These are phyloP conservation scores for Magnaporthales sp. DNA, from an alignment of 2,329 filamentous ascomycete genomes.

Conservation along the genomic window DNA sequence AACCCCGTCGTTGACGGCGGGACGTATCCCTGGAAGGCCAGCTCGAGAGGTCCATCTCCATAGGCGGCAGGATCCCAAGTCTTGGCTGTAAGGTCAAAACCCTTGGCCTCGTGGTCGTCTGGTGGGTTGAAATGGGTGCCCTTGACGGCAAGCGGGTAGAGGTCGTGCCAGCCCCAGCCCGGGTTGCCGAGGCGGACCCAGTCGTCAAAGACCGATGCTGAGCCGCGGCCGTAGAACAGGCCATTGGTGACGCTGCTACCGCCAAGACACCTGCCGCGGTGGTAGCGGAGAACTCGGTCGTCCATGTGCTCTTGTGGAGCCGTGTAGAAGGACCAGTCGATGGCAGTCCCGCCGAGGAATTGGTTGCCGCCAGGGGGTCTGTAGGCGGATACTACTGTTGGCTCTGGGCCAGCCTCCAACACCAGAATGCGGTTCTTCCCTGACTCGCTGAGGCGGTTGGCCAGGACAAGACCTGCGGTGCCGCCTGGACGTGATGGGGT, in stretches of 20 bases:
- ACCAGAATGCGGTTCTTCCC: conserved; percentile 16
- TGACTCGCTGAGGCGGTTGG: conserved; percentile 16
- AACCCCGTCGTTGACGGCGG: conserved; percentile 9
- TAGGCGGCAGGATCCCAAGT: conserved; percentile 18
- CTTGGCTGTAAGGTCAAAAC: conserved; percentile 17
- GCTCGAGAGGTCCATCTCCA: conserved; percentile 16
- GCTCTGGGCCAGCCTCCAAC: conserved; percentile 16
- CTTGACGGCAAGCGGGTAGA: conserved; percentile 16
- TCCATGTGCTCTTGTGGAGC: conserved; percentile 14
- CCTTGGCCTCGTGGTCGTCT: conserved; percentile 9
- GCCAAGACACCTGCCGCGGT: conserved; percentile 20
- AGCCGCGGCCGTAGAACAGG: conserved; percentile 21
- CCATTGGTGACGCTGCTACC: conserved; percentile 23
- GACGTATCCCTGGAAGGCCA: conserved; percentile 14
- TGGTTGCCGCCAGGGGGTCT: conserved; percentile 17
- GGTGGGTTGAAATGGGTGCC: conserved; percentile 17
- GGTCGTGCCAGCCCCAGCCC: conserved; percentile 21
- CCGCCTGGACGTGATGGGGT: conserved; percentile 8
- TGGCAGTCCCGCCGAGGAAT: conserved; percentile 14
- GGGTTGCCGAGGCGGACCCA: conserved; percentile 22
- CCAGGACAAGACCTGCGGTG: conserved; percentile 17
- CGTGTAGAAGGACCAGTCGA: conserved; percentile 17
- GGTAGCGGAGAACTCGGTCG: conserved; percentile 22
- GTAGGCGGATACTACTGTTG: conserved; percentile 15
- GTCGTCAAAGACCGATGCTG: conserved; percentile 20